Evolutionary conservation across 257 asterid genomes (phyloP).

Genomic region (Paulownia fortunei): DNA sequence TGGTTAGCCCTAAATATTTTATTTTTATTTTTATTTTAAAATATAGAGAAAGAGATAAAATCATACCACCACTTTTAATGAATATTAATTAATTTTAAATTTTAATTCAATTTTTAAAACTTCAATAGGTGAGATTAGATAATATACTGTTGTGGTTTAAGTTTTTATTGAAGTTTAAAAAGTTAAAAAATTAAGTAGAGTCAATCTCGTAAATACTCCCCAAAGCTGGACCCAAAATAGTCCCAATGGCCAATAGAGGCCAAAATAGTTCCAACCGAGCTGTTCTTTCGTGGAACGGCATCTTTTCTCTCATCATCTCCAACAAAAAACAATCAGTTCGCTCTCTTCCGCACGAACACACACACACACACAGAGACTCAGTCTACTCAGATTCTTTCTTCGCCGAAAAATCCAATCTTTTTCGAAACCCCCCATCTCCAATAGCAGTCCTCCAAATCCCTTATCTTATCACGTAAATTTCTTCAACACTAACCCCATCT

Average conservation of each 20-base stretch:
- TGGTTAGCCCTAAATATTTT: no score
- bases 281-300: slow-evolving; percentile 26
- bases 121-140: no score
- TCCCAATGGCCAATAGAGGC: no score
- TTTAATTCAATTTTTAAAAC: no score
- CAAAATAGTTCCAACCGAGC: slow-evolving; percentile 9
- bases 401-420: slow-evolving; percentile 27
- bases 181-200: background rate
- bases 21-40: no score
- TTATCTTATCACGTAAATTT: slow-evolving; percentile 23
- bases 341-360: slow-evolving; percentile 1
- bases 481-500: slow-evolving; percentile 27
- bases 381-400: slow-evolving; percentile 34
- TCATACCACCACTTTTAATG: no score
- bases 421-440: slow-evolving; percentile 17
- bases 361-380: slow-evolving; percentile 26
- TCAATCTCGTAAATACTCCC: background rate
- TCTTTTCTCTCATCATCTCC: slow-evolving; percentile 20
- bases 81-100: no score
- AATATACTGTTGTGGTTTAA: no score
- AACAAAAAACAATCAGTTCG: background rate
- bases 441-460: slow-evolving; percentile 5
- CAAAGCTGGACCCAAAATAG: background rate
- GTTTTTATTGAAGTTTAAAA: no score
- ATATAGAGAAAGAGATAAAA: no score